These are phyloP conservation scores for Calocera cornea DNA, from an alignment of 768 basidiomycete species.

Conservation along the genomic window DNA sequence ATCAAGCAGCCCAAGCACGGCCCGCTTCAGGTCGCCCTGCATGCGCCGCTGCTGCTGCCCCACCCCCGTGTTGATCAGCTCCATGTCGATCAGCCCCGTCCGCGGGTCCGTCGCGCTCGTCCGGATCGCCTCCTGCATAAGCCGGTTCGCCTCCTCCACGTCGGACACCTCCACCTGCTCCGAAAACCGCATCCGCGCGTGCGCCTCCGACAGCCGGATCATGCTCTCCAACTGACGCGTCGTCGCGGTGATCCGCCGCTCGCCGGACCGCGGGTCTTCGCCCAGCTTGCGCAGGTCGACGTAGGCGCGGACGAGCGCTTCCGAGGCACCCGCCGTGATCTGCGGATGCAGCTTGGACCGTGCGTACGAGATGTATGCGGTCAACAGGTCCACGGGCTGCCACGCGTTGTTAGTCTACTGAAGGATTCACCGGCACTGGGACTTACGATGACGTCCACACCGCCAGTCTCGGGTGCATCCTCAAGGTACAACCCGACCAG, in stretches of 20 bases:
- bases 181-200: conserved; percentile 90
- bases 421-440: neutral
- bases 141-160: conserved; percentile 79
- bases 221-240: conserved; percentile 94
- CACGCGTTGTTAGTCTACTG: neutral
- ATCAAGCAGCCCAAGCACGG: conserved; percentile 54
- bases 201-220: conserved; percentile 91
- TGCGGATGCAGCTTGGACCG: conserved; percentile 72
- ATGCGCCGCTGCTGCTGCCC: conserved; percentile 73
- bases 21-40: conserved; percentile 80
- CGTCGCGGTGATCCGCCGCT: conserved; percentile 94
- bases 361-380: conserved; percentile 90
- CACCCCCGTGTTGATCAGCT: conserved; percentile 85
- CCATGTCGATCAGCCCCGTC: conserved; percentile 96
- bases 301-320: conserved; percentile 76
- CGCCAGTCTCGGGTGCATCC: conserved; percentile 56
- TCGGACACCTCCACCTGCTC: conserved; percentile 74
- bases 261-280: conserved; percentile 67
- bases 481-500: conserved; percentile 89
- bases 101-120: conserved; percentile 91
- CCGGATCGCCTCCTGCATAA: conserved; percentile 93
- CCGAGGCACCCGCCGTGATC: conserved; percentile 71
- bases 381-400: conserved; percentile 78
- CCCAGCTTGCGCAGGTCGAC: conserved; percentile 91
- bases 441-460: conserved; percentile 64